Evolutionary conservation across 202 grass and related monocot species (phyloP).

Genomic region (Dendrocalamus latiflorus): DNA sequence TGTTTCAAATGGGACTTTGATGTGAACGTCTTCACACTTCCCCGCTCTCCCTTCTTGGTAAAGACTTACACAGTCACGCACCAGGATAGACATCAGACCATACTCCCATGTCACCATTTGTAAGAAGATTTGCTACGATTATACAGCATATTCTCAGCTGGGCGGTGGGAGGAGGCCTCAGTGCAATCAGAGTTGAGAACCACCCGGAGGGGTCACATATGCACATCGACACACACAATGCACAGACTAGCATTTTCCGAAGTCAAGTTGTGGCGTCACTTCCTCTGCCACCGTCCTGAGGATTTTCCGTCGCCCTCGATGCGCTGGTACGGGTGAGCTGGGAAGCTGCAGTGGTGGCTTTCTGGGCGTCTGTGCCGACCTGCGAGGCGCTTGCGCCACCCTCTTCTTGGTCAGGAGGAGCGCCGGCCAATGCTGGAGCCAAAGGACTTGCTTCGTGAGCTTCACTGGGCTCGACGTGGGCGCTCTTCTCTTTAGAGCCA

Average conservation of each 20-base stretch:
- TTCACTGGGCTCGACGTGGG: conserved; percentile 37
- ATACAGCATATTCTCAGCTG: neutral
- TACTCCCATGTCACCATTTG: neutral
- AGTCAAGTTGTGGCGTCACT: conserved; percentile 2
- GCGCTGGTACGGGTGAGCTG: conserved; percentile 42
- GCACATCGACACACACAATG: neutral
- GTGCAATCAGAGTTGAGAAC: neutral
- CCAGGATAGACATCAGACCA: neutral
- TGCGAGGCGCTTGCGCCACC: neutral
- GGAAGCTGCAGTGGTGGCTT: conserved; percentile 4
- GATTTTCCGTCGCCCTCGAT: conserved; percentile 39
- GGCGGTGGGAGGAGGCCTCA: neutral
- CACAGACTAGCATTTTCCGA: neutral
- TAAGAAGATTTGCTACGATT: neutral
- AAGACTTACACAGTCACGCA: neutral
- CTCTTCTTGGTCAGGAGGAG: conserved; percentile 16
- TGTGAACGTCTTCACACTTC: neutral
- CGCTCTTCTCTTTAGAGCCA: conserved; percentile 38
- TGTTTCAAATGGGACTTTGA: too few species aligned
- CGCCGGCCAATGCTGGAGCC: neutral
- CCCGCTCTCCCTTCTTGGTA: neutral
- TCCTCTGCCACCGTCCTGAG: conserved; percentile 1
- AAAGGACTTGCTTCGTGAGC: conserved; percentile 28
- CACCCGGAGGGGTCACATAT: neutral
- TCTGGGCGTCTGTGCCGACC: conserved; percentile 27